Evolutionary conservation across 345 rosid species (phyloP).

Genomic region (Gossypium longicalyx): DNA sequence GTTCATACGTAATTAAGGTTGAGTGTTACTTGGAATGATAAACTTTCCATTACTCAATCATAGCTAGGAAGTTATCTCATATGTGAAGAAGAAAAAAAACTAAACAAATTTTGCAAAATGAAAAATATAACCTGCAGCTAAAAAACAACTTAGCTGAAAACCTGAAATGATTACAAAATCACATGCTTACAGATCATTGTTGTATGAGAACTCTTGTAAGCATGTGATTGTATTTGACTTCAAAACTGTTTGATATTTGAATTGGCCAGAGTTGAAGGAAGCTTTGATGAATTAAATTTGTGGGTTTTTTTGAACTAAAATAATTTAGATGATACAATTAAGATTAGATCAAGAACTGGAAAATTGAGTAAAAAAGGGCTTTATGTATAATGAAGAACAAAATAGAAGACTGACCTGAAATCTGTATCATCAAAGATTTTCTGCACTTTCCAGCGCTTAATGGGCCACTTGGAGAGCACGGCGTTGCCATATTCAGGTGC

Average conservation of each 20-base stretch:
- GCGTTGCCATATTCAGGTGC: conserved; percentile 99
- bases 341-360: background rate
- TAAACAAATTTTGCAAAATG: background rate
- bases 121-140: background rate
- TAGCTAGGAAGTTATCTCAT: background rate
- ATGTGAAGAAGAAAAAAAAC: background rate
- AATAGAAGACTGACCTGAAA: conserved; percentile 48
- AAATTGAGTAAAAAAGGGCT: background rate
- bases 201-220: background rate
- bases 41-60: background rate
- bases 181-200: background rate
- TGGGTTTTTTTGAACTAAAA: background rate
- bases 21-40: conserved; percentile 6
- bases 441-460: conserved; percentile 57
- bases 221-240: background rate
- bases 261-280: background rate
- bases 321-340: background rate
- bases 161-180: background rate
- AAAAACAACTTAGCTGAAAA: conserved; percentile 1
- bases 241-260: background rate
- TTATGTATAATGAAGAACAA: background rate
- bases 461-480: conserved; percentile 83
- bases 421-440: conserved; percentile 86
- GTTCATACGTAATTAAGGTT: background rate
- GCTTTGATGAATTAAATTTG: background rate